These are phyloP conservation scores for Talaromyces funiculosus DNA, from an alignment of 2,329 filamentous ascomycete species.

Conservation along the genomic window DNA sequence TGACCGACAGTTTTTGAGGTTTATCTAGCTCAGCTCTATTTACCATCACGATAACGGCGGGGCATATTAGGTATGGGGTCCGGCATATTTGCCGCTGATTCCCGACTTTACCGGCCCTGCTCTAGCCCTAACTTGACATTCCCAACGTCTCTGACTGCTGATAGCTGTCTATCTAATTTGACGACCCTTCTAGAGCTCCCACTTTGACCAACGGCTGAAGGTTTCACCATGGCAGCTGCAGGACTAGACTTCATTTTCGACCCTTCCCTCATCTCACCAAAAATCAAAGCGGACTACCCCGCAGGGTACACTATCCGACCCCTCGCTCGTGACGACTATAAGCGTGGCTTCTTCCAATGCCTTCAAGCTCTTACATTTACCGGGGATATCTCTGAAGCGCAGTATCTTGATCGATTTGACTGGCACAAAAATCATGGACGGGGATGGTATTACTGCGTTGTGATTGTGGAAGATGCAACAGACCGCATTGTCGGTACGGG, in stretches of 20 bases:
- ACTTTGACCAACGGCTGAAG: not conserved
- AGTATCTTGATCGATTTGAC: constrained; percentile 10
- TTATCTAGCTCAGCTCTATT: not conserved
- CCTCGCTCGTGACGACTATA: constrained; percentile 13
- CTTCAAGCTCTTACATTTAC: constrained; percentile 10
- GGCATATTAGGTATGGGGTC: not conserved
- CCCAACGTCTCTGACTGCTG: not conserved
- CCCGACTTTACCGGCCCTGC: not conserved
- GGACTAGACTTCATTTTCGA: constrained; percentile 6
- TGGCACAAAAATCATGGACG: constrained; percentile 10
- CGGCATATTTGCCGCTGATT: not conserved
- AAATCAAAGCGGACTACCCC: constrained; percentile 6
- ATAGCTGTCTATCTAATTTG: not conserved
- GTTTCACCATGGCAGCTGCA: not conserved
- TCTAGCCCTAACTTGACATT: not conserved
- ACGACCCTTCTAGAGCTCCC: not conserved
- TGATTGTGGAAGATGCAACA: constrained; percentile 6
- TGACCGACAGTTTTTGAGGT: too few species aligned
- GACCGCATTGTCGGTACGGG: constrained; percentile 12
- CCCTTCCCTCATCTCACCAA: constrained; percentile 8
- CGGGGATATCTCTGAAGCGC: constrained; percentile 7
- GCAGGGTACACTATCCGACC: constrained; percentile 12
- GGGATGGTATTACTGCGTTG: constrained; percentile 14
- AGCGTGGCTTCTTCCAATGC: constrained; percentile 12
- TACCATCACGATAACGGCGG: not conserved